These are phyloP conservation scores for Fusarium praegraminearum DNA, from an alignment of 2,329 filamentous ascomycete genomes.

Conservation along the genomic window DNA sequence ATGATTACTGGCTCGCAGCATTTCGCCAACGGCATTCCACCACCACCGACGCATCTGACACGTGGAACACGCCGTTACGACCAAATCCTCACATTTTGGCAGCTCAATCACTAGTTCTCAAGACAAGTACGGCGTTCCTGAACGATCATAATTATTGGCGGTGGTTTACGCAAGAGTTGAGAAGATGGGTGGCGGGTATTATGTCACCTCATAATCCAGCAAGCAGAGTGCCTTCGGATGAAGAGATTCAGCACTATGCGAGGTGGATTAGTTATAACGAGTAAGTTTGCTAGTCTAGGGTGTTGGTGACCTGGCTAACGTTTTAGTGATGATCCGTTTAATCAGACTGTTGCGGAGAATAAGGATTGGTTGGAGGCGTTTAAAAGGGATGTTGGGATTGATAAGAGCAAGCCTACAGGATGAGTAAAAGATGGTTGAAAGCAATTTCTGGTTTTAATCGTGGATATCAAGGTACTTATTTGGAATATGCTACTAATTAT, in stretches of 20 bases:
- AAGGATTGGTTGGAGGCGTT: constrained; percentile 44
- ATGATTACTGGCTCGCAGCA: constrained; percentile 41
- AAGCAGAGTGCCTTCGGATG: constrained; percentile 39
- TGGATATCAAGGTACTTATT: neutral
- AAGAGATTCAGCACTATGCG: constrained; percentile 47
- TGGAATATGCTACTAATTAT: no score
- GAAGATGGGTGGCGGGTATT: constrained; percentile 44
- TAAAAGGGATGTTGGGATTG: constrained; percentile 43
- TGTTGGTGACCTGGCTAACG: constrained; percentile 2
- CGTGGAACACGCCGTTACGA: neutral
- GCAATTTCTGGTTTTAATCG: neutral
- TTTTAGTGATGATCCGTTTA: constrained; percentile 45
- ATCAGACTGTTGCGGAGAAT: constrained; percentile 45
- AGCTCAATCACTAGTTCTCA: constrained; percentile 26
- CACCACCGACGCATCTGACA: constrained; percentile 1
- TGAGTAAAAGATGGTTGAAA: neutral
- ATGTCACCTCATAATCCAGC: constrained; percentile 46
- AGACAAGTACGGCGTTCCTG: constrained; percentile 35
- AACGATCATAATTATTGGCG: constrained; percentile 45
- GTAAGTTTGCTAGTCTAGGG: constrained; percentile 12
- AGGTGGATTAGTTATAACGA: constrained; percentile 47
- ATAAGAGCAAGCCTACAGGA: neutral
- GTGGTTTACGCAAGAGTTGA: constrained; percentile 41
- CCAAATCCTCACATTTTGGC: constrained; percentile 25
- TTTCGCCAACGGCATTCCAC: constrained; percentile 43